A percentile compares a stretch with the other conserved stretches of the same genome.
Evolutionary conservation across 2,329 filamentous ascomycete species (phyloP).

Genomic region (Fusarium abutilonis): DNA sequence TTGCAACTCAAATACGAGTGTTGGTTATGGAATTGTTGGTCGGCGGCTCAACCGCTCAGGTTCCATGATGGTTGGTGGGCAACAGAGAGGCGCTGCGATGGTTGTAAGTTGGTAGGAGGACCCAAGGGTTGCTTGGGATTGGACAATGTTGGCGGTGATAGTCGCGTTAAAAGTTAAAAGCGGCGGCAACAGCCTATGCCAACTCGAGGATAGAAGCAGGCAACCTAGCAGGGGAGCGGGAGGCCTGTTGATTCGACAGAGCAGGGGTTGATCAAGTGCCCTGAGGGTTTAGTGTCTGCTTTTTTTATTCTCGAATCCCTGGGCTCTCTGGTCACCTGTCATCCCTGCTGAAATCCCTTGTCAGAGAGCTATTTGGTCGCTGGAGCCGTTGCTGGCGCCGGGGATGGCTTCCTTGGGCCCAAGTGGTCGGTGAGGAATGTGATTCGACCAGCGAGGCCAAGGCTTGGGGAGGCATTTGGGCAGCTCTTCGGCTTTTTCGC

Average conservation of each 20-base stretch:
- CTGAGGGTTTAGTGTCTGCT: conserved; percentile 33
- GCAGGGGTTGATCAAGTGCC: conserved; percentile 19
- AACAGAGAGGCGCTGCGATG: conserved; percentile 38
- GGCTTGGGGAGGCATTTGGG: conserved; percentile 23
- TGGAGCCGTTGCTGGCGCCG: conserved; percentile 41
- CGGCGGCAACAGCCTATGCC: conserved; percentile 41
- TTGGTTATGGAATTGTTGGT: conserved; percentile 27
- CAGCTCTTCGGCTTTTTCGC: conserved; percentile 29
- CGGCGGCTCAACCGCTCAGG: conserved; percentile 30
- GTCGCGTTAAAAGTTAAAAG: conserved; percentile 45
- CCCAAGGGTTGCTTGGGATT: conserved; percentile 36
- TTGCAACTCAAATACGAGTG: conserved; percentile 7
- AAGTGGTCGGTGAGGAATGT: conserved; percentile 46
- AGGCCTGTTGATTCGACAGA: conserved; percentile 34
- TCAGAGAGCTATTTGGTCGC: conserved; percentile 41
- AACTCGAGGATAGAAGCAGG: conserved; percentile 26
- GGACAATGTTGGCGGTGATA: conserved; percentile 36
- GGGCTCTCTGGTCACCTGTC: conserved; percentile 33
- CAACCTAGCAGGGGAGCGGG: conserved; percentile 24
- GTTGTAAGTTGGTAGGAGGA: conserved; percentile 37
- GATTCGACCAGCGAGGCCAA: conserved; percentile 40
- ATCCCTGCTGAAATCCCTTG: conserved; percentile 35
- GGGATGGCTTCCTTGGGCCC: conserved; percentile 44
- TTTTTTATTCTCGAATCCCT: conserved; percentile 43
- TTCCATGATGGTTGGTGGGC: conserved; percentile 28